Evolutionary conservation across 225 moss, liverwort and hornwort species (phyloP).

Genomic region (Sphagnum tenellum): DNA sequence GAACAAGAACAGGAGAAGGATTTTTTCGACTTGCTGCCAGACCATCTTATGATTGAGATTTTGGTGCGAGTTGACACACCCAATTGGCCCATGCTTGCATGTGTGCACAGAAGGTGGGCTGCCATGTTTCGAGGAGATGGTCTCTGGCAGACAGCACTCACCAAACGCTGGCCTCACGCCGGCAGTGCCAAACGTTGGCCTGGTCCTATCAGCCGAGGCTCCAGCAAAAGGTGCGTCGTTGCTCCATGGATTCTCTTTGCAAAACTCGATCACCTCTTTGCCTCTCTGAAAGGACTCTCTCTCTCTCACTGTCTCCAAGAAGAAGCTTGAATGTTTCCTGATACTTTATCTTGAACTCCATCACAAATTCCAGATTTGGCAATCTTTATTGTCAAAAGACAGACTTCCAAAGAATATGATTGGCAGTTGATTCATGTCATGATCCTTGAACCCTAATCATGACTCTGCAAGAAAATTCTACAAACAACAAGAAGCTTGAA

Average conservation of each 20-base stretch:
- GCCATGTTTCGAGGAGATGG: constrained; percentile 73
- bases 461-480: too few species aligned
- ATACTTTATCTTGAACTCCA: constrained; percentile 4
- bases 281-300: background rate
- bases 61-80: constrained; percentile 58
- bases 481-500: too few species aligned
- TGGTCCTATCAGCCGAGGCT: constrained; percentile 82
- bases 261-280: constrained; percentile 4
- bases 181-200: constrained; percentile 75
- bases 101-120: constrained; percentile 87
- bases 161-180: constrained; percentile 65
- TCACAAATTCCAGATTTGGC: background rate
- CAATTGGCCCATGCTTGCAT: constrained; percentile 88
- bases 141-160: constrained; percentile 75
- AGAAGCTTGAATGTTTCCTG: too few species aligned
- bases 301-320: too few species aligned
- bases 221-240: constrained; percentile 61
- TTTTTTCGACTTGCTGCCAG: constrained; percentile 60
- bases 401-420: background rate
- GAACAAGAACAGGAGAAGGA: constrained; percentile 13
- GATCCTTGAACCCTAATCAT: background rate
- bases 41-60: constrained; percentile 83
- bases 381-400: background rate
- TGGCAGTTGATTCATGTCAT: background rate
- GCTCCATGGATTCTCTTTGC: background rate